A percentile compares a stretch with the other conserved stretches of the same genome.
Evolutionary conservation across 306 rosid species (phyloP).

Genomic region (Begonia loranthoides): DNA sequence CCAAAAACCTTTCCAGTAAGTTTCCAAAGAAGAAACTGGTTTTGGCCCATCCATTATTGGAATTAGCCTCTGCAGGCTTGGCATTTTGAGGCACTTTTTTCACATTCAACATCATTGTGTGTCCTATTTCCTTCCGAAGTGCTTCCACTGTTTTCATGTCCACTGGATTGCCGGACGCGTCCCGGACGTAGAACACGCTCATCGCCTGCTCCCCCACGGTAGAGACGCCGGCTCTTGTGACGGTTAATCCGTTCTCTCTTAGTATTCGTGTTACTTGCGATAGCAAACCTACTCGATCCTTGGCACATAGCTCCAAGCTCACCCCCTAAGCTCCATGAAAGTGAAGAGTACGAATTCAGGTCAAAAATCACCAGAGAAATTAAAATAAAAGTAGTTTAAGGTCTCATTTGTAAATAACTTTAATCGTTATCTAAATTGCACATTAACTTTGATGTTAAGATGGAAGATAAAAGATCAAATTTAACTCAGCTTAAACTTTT

Average conservation of each 20-base stretch:
- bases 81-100: conserved; percentile 48
- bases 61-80: conserved; percentile 33
- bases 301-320: conserved; percentile 63
- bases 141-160: conserved; percentile 45
- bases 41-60: conserved; percentile 50
- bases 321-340: conserved; percentile 7
- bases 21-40: conserved; percentile 76
- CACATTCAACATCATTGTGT: conserved; percentile 54
- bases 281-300: conserved; percentile 62
- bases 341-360: too few species aligned
- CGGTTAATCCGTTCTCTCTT: conserved; percentile 70
- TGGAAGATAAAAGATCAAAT: not conserved
- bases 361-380: too few species aligned
- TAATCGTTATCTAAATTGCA: too few species aligned
- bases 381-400: not conserved
- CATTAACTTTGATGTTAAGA: too few species aligned
- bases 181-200: conserved; percentile 72
- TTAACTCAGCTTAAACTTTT: too few species aligned
- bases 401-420: not conserved
- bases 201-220: conserved; percentile 66
- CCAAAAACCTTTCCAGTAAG: conserved; percentile 63
- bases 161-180: conserved; percentile 61
- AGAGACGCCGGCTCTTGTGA: conserved; percentile 62
- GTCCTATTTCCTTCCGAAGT: conserved; percentile 55
- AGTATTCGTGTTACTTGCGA: conserved; percentile 74